Conservation (phyloP, 768 basidiomycete species). For the Aureoboletus auriporus region DNA sequence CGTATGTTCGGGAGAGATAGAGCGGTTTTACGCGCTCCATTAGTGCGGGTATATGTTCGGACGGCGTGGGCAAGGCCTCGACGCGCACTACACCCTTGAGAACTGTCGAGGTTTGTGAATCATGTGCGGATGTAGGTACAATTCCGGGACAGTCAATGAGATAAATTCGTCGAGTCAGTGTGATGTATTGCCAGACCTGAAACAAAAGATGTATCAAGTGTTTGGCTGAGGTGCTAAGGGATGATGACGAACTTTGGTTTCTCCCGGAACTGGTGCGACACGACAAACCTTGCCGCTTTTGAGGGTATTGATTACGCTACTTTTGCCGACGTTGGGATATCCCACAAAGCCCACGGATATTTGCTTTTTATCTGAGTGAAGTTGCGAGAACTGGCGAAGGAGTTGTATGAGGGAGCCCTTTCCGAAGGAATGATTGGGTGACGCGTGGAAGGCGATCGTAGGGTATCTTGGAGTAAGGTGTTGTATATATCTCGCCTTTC, state of each 20-base stretch:
- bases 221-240: background rate
- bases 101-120: slow-evolving; percentile 86
- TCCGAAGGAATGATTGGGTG: slow-evolving; percentile 98
- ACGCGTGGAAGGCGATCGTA: slow-evolving; percentile 97
- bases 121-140: slow-evolving; percentile 89
- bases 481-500: slow-evolving; percentile 90
- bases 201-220: background rate
- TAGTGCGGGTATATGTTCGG: slow-evolving; percentile 85
- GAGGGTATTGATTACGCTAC: slow-evolving; percentile 95
- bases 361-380: slow-evolving; percentile 98
- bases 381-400: slow-evolving; percentile 91
- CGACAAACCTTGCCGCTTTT: slow-evolving; percentile 97
- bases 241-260: slow-evolving; percentile 66
- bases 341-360: slow-evolving; percentile 98
- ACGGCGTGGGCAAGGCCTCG: slow-evolving; percentile 88
- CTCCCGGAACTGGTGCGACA: slow-evolving; percentile 95
- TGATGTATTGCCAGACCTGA: slow-evolving; percentile 98
- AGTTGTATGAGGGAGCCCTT: slow-evolving; percentile 98
- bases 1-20: slow-evolving; percentile 86
- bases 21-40: slow-evolving; percentile 90
- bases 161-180: slow-evolving; percentile 92
- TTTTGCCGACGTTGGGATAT: slow-evolving; percentile 98
- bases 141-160: slow-evolving; percentile 99
- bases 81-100: slow-evolving; percentile 97
- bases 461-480: slow-evolving; percentile 93